A percentile compares a stretch with the other conserved stretches of the same genome.
phyloP scores from a whole-genome alignment of 2,329 filamentous ascomycete genomes.

The Verticillium nonalfalfae region DNA sequence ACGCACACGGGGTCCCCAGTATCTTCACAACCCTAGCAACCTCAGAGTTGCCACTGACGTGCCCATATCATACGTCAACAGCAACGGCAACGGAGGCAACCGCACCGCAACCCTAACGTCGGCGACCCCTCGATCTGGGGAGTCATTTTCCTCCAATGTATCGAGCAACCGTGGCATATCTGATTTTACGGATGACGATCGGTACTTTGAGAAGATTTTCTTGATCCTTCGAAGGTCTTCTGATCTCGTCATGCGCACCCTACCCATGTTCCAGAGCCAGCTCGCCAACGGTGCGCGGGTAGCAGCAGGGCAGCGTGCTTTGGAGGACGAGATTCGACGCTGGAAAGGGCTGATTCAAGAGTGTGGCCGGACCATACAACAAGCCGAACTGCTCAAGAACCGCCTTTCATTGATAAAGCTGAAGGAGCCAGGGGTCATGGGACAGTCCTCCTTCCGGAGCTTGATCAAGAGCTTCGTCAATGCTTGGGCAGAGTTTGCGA shows the following conservation, averaged over 20 bases:
- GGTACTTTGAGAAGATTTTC: conserved; percentile 77
- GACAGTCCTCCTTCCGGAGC: conserved; percentile 55
- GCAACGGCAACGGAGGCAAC: conserved; percentile 32
- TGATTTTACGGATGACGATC: conserved; percentile 70
- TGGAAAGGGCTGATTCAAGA: conserved; percentile 68
- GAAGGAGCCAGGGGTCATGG: conserved; percentile 72
- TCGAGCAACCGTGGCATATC: conserved; percentile 41
- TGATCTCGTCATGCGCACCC: conserved; percentile 63
- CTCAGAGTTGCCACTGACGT: conserved; percentile 53
- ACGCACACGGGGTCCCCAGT: conserved; percentile 29
- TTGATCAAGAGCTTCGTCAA: conserved; percentile 70
- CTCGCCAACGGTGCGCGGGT: conserved; percentile 58
- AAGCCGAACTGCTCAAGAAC: conserved; percentile 65
- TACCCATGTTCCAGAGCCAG: conserved; percentile 65
- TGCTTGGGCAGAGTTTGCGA: conserved; percentile 62
- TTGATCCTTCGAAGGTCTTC: conserved; percentile 67
- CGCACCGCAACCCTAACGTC: conserved; percentile 47
- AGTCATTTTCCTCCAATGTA: conserved; percentile 62
- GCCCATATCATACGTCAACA: conserved; percentile 40
- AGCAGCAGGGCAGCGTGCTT: conserved; percentile 53
- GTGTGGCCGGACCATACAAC: conserved; percentile 63
- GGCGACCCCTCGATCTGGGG: conserved; percentile 74
- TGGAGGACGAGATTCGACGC: conserved; percentile 53
- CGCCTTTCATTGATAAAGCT: conserved; percentile 76
- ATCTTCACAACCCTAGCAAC: conserved; percentile 43